These are phyloP conservation scores for Tolypocladium endophyticum DNA, from an alignment of 2,329 filamentous ascomycete genomes.

Conservation along the genomic window DNA sequence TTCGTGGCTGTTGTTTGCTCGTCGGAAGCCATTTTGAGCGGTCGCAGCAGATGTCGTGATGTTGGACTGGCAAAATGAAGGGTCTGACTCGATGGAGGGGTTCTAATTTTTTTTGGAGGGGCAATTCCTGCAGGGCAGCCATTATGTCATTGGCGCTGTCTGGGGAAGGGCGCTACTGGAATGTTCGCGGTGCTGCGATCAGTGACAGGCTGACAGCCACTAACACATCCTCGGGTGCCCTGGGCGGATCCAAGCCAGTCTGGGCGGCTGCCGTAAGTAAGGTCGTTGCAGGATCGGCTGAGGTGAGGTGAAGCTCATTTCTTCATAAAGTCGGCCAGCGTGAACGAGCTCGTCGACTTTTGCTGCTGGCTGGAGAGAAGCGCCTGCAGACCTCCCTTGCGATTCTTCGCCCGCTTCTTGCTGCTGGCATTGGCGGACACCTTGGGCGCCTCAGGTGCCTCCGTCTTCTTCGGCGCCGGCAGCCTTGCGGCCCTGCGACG, in stretches of 20 bases:
- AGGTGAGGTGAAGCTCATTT: too few relatives aligned
- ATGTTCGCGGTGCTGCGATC: conserved; percentile 3
- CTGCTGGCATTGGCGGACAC: conserved; percentile 43
- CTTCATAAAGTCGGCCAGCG: conserved; percentile 45
- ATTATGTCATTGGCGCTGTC: conserved; percentile 4
- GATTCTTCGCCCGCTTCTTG: conserved; percentile 54
- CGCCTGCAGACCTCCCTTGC: conserved; percentile 57
- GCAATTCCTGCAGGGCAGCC: conserved; percentile 6
- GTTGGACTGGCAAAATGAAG: conserved; percentile 7
- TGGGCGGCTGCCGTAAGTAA: not conserved
- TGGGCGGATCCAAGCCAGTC: not conserved
- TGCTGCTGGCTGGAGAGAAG: conserved; percentile 44
- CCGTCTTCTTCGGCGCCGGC: conserved; percentile 10
- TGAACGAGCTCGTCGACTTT: conserved; percentile 31
- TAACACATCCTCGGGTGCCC: not conserved
- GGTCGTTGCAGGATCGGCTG: too few relatives aligned
- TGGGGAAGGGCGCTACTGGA: conserved; percentile 1
- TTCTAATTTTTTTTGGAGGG: conserved; percentile 10
- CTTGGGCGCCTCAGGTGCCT: conserved; percentile 6
- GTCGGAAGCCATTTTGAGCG: conserved; percentile 29
- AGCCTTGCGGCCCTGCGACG: conserved; percentile 12
- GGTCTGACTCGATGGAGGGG: conserved; percentile 8
- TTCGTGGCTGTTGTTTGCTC: conserved; percentile 23
- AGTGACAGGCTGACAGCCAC: not conserved
- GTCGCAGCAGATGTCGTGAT: not conserved